These are phyloP conservation scores for Agaricales sp. DNA, from an alignment of 1,284 basidiomycete genomes.

Conservation along the genomic window DNA sequence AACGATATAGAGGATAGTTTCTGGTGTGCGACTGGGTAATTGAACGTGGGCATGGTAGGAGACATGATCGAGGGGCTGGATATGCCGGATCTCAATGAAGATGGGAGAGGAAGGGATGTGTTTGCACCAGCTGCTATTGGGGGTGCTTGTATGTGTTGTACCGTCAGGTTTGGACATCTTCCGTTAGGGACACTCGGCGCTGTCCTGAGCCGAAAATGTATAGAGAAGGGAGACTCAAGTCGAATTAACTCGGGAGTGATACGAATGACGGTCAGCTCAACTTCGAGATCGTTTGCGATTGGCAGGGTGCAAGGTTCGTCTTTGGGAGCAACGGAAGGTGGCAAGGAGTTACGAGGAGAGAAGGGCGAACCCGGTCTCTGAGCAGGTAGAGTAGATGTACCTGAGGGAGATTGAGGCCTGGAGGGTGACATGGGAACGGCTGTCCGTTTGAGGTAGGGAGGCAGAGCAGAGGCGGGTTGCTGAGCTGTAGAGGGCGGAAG, in stretches of 20 bases:
- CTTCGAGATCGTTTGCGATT: not conserved
- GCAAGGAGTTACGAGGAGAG: conserved; percentile 19
- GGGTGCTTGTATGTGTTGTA: conserved; percentile 51
- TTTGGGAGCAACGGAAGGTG: conserved; percentile 4
- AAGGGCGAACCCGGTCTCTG: conserved; percentile 37
- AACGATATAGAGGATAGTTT: conserved; percentile 35
- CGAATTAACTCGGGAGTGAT: not conserved
- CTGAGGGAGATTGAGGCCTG: conserved; percentile 23
- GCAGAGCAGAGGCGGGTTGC: conserved; percentile 55
- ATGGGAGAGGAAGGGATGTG: conserved; percentile 10
- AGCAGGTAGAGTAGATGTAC: conserved; percentile 13
- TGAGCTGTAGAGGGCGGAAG: conserved; percentile 27
- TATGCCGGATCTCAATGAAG: conserved; percentile 13
- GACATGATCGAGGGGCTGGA: conserved; percentile 39
- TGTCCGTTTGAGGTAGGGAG: conserved; percentile 56
- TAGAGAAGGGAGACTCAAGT: not conserved
- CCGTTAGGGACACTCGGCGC: conserved; percentile 23
- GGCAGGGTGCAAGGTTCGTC: not conserved
- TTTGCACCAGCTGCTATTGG: conserved; percentile 11
- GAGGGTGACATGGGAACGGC: conserved; percentile 28
- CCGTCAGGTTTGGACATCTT: conserved; percentile 30
- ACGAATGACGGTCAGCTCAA: not conserved
- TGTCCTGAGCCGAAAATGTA: not conserved
- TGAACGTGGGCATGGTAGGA: conserved; percentile 34
- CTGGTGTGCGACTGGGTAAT: conserved; percentile 37